Base-by-base conservation (phyloP, 257 asterid species). In the Gentiana dahurica region DNA sequence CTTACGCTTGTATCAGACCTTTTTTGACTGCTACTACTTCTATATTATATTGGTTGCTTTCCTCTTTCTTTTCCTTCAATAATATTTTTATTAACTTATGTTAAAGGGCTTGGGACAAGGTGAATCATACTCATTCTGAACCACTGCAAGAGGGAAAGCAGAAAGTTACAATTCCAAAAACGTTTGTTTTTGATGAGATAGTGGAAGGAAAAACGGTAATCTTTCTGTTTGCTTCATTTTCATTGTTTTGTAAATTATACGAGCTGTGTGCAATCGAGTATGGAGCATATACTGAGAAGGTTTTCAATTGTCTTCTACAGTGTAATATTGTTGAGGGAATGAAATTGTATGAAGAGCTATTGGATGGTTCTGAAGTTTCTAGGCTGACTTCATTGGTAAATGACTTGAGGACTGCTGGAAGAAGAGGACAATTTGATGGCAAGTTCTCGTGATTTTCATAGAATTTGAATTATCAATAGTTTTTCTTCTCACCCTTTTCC, bases 381-480 rank as follows among this genome's bases (percentile, higher is more conserved):
- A 72, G 82, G 68, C 78, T 90, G 63, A 66, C 44, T 71, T 37
- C 77, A 37, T 60, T 79, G 80, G 96, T 80, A 65, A 75, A 77
- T 79, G 96, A 80, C 65, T 72, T 82, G 76, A 90, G 96, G 84
- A 75, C 75, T 75, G 76, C 95, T 60, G 96, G 96, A 62, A 82
- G 68, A 82, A 80, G 79, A 64, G 94, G 95, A 53, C 85, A 86
- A 68, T 60, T 90, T 71, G 88, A 70, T 73, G 95, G 96, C 79
- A 79, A 78, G 86, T 61, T 51, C 56, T 8, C 50, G 46, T 55
- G 49, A 24, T 46, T 32, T 58, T n/a, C 47, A 49, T 49, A 59
- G 45, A 50, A 36, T 41, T 24, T 60, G 38, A 46, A 5, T 41
- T 38, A 45, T 45, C 52, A 41, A 34, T 58, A 24, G 12, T 7